phyloP scores from a whole-genome alignment of 116 monocot species.

The Zostera marina region DNA sequence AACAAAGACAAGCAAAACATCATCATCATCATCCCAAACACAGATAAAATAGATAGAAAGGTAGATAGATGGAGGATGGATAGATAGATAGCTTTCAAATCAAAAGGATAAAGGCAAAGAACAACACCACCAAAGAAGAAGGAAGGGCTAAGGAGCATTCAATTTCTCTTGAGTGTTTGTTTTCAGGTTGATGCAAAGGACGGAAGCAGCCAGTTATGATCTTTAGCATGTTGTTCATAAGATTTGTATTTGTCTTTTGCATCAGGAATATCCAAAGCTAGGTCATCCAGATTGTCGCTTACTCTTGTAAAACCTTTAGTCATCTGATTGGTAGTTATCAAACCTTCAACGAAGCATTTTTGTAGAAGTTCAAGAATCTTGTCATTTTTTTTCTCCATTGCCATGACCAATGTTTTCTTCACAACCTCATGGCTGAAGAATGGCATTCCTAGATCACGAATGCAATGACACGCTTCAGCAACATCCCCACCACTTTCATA shows the following conservation, averaged over 20 bases:
- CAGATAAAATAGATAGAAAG: no score
- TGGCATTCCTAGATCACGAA: constrained; percentile 75
- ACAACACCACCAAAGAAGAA: no score
- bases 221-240: constrained; percentile 36
- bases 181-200: neutral
- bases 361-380: constrained; percentile 46
- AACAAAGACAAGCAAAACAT: no score
- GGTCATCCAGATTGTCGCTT: constrained; percentile 55
- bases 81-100: no score
- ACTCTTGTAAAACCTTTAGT: constrained; percentile 77
- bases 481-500: constrained; percentile 68
- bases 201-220: constrained; percentile 40
- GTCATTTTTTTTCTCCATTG: constrained; percentile 79
- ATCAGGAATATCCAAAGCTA: constrained; percentile 71
- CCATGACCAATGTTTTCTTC: constrained; percentile 77
- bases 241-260: constrained; percentile 45
- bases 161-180: no score
- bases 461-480: constrained; percentile 77
- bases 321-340: constrained; percentile 86
- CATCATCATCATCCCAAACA: no score
- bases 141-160: no score
- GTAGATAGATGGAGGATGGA: no score
- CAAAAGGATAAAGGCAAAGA: no score
- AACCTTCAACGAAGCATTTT: constrained; percentile 59
- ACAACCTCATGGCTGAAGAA: constrained; percentile 89